phyloP scores from a whole-genome alignment of 2,329 filamentous ascomycete genomes.

The Alternaria gansuensis region DNA sequence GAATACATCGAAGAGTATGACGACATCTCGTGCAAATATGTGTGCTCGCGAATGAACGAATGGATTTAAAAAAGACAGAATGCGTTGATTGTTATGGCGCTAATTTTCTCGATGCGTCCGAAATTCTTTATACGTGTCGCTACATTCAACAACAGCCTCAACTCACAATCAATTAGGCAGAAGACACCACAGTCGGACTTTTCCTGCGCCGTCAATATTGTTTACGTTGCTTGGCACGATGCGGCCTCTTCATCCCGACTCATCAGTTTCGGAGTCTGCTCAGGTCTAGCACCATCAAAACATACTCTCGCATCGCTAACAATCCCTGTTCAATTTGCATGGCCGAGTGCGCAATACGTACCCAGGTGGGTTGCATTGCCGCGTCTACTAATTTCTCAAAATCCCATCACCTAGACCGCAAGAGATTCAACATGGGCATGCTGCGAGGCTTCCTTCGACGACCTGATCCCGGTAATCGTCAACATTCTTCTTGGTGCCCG shows the following conservation, averaged over 20 bases:
- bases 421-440: conserved; percentile 29
- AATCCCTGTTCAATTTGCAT: conserved; percentile 50
- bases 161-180: conserved; percentile 41
- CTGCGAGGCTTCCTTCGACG: conserved; percentile 24
- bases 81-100: conserved; percentile 23
- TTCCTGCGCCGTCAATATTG: conserved; percentile 48
- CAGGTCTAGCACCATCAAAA: conserved; percentile 47
- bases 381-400: conserved; percentile 29
- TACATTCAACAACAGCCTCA: conserved; percentile 31
- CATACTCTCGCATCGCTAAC: conserved; percentile 47
- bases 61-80: conserved; percentile 27
- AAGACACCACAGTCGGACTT: conserved; percentile 45
- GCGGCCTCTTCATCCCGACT: conserved; percentile 47
- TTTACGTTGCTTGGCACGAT: conserved; percentile 49
- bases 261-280: conserved; percentile 42
- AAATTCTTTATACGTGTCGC: conserved; percentile 49
- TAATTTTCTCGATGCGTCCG: conserved; percentile 36
- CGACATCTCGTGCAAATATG: conserved; percentile 32
- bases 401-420: conserved; percentile 32
- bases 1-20: conserved; percentile 45
- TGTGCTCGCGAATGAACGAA: conserved; percentile 35
- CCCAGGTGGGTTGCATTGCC: conserved; percentile 38
- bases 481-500: conserved; percentile 27
- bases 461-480: conserved; percentile 24
- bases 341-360: conserved; percentile 39